Conservation (phyloP, 306 rosid species). For the Begonia fuchsioides region DNA sequence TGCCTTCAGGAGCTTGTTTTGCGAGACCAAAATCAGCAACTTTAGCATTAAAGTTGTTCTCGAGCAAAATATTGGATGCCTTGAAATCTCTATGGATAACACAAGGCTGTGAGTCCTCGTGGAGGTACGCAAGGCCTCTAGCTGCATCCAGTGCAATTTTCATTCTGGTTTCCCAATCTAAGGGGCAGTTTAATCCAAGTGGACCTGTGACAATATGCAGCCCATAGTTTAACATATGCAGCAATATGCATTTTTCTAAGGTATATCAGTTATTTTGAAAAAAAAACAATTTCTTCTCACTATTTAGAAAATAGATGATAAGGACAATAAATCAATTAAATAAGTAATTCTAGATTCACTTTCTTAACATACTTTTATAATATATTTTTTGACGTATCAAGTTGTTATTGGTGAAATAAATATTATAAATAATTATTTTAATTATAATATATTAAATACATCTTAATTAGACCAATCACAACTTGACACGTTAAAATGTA, state of each 20-base stretch:
- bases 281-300: background rate
- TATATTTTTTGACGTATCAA: no score
- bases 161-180: constrained; percentile 98
- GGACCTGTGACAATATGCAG: constrained; percentile 42
- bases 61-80: constrained; percentile 92
- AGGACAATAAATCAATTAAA: background rate
- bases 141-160: constrained; percentile 97
- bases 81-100: constrained; percentile 94
- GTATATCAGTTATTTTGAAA: no score
- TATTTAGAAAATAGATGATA: constrained; percentile 4
- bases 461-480: no score
- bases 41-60: constrained; percentile 83
- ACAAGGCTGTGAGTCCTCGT: constrained; percentile 94
- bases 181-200: constrained; percentile 79
- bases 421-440: no score
- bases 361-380: no score
- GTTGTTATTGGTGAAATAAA: no score
- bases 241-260: no score
- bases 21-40: constrained; percentile 99
- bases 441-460: no score
- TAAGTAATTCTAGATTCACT: no score
- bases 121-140: constrained; percentile 89
- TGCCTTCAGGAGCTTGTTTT: constrained; percentile 92
- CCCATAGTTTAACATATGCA: no score
- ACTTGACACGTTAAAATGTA: no score